phyloP scores from a whole-genome alignment of 164 flowering plant species.

The Euptelea pleiosperma region DNA sequence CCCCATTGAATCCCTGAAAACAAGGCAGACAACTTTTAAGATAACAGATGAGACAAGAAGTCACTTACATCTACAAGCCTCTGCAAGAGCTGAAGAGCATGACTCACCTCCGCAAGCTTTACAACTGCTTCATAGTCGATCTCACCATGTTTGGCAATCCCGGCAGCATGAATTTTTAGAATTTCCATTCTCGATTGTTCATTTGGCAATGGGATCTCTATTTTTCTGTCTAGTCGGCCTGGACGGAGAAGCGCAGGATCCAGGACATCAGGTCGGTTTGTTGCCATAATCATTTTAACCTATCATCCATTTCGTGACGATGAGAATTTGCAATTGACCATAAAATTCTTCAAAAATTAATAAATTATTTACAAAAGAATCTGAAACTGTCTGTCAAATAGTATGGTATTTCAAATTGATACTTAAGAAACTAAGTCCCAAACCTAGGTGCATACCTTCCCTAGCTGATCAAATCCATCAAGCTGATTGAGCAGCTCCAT shows the following conservation, averaged over 20 bases:
- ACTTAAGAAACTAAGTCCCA: no score
- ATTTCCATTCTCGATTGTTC: slow-evolving; percentile 87
- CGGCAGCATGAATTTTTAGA: slow-evolving; percentile 82
- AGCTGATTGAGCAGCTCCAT: slow-evolving; percentile 90
- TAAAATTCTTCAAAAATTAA: no score
- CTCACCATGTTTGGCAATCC: slow-evolving; percentile 88
- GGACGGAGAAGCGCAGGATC: slow-evolving; percentile 95
- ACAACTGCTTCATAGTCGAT: slow-evolving; percentile 88
- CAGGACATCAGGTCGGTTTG: slow-evolving; percentile 84
- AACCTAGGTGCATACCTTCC: slow-evolving; percentile 47
- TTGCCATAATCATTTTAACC: slow-evolving; percentile 95
- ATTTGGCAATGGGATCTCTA: slow-evolving; percentile 82
- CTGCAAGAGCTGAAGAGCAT: background rate
- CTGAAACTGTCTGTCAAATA: background rate
- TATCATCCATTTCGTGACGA: slow-evolving; percentile 10
- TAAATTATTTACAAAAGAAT: background rate
- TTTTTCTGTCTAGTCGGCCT: slow-evolving; percentile 77
- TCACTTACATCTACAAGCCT: background rate
- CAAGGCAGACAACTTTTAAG: background rate
- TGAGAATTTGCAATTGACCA: background rate
- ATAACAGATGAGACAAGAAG: background rate
- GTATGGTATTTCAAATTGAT: background rate
- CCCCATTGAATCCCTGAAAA: slow-evolving; percentile 89
- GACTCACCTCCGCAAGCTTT: slow-evolving; percentile 84
- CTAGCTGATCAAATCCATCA: slow-evolving; percentile 83